Percentiles rank a stretch among this genome's conserved stretches.
Evolutionary conservation across 179 eudicot species (phyloP).

Genomic region (Corrigiola litoralis): DNA sequence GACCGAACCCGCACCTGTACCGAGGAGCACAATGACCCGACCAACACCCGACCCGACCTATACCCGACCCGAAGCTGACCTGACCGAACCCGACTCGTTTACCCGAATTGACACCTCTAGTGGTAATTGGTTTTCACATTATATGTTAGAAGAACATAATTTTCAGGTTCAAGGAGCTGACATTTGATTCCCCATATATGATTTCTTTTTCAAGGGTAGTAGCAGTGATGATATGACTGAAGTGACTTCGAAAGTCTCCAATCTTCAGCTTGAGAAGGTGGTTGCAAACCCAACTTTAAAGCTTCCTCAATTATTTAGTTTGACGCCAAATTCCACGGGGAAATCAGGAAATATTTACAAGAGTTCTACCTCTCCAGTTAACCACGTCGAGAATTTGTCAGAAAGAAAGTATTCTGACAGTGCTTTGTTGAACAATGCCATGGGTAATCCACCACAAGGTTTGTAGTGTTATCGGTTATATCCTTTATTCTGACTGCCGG

Average conservation of each 20-base stretch:
- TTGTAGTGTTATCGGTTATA: constrained; percentile 1
- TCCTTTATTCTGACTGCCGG: neutral
- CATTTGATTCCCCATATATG: constrained; percentile 12
- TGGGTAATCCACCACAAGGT: constrained; percentile 57
- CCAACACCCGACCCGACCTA: too few relatives aligned
- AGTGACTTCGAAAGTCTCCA: constrained; percentile 51
- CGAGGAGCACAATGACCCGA: too few relatives aligned
- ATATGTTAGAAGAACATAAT: neutral
- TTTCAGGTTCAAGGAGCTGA: neutral
- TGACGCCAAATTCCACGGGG: constrained; percentile 74
- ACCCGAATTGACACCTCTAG: too few relatives aligned
- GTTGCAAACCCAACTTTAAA: constrained; percentile 71
- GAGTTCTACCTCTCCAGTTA: constrained; percentile 43
- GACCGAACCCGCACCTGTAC: too few relatives aligned
- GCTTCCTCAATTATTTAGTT: constrained; percentile 84
- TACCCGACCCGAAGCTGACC: too few relatives aligned
- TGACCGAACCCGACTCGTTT: too few relatives aligned
- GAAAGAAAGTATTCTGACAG: constrained; percentile 51
- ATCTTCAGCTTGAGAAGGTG: constrained; percentile 68
- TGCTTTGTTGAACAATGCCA: constrained; percentile 35
- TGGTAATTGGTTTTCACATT: constrained; percentile 33
- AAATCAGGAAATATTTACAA: constrained; percentile 66
- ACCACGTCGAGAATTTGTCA: constrained; percentile 39
- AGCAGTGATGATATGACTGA: constrained; percentile 57
- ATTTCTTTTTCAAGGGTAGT: constrained; percentile 46